Conservation (phyloP, 176 grass and related monocot genomes). For the Paspalum notatum region DNA sequence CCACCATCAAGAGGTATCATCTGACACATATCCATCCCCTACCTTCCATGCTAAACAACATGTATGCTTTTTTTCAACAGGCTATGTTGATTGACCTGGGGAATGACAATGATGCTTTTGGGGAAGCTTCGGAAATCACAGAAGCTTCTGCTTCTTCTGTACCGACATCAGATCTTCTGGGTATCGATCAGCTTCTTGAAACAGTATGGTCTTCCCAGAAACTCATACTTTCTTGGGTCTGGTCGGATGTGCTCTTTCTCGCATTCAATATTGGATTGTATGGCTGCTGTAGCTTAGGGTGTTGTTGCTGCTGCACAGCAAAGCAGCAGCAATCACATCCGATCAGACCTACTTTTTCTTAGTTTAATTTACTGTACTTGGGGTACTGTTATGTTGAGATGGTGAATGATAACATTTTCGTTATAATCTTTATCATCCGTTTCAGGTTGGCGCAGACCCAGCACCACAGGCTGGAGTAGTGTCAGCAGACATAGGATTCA, state of each 20-base stretch:
- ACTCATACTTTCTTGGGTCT: neutral
- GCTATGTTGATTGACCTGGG: slow-evolving; percentile 52
- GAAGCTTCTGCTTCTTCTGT: slow-evolving; percentile 44
- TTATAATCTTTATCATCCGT: slow-evolving; percentile 20
- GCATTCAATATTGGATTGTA: too few relatives aligned
- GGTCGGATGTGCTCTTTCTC: too few relatives aligned
- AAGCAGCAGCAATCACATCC: too few relatives aligned
- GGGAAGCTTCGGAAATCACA: slow-evolving; percentile 72
- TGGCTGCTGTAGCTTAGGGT: too few relatives aligned
- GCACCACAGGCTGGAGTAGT: slow-evolving; percentile 42
- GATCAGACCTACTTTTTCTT: neutral
- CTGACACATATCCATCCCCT: slow-evolving; percentile 18
- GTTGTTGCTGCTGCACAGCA: too few relatives aligned
- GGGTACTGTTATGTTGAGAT: slow-evolving; percentile 29
- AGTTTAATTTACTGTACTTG: slow-evolving; percentile 19
- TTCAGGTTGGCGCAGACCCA: slow-evolving; percentile 56
- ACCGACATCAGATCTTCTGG: slow-evolving; percentile 69
- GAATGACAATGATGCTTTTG: slow-evolving; percentile 72
- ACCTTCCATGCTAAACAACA: slow-evolving; percentile 28
- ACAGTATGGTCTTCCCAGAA: slow-evolving; percentile 55
- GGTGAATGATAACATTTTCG: slow-evolving; percentile 3
- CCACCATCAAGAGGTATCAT: slow-evolving; percentile 58
- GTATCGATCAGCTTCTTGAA: slow-evolving; percentile 87
- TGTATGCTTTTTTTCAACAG: slow-evolving; percentile 53
- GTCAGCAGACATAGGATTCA: slow-evolving; percentile 67